phyloP scores from a whole-genome alignment of 75 land plant species.

The Chamaecyparis obtusa region DNA sequence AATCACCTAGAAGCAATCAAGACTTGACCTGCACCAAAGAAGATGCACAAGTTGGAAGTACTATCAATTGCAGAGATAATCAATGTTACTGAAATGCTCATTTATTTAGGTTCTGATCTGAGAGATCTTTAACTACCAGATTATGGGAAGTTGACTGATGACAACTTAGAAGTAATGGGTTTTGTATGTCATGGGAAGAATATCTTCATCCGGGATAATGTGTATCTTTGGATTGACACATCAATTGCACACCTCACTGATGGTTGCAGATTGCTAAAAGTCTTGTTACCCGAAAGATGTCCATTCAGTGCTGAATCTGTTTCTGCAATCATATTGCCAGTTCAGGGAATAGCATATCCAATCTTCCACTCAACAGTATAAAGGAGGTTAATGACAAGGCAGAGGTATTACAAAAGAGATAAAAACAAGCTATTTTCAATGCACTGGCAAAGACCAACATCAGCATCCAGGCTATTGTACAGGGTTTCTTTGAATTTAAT shows the following conservation, averaged over 20 bases:
- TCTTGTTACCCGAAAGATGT: constrained; percentile 22
- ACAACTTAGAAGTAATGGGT: constrained; percentile 43
- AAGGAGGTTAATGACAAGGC: constrained; percentile 28
- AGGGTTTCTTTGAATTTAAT: too few species aligned
- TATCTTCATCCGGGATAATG: constrained; percentile 30
- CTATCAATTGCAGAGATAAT: constrained; percentile 40
- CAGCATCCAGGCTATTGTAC: too few species aligned
- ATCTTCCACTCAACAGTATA: constrained; percentile 55
- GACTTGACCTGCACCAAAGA: constrained; percentile 20
- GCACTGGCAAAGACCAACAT: too few species aligned
- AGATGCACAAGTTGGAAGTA: constrained; percentile 24
- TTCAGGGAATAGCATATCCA: constrained; percentile 38
- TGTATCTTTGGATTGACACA: constrained; percentile 50
- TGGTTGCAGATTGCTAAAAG: constrained; percentile 23
- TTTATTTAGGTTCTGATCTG: constrained; percentile 29
- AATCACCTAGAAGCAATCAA: constrained; percentile 41
- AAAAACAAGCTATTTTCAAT: too few species aligned
- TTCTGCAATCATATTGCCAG: constrained; percentile 64
- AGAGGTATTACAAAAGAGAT: too few species aligned
- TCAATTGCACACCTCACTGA: constrained; percentile 46
- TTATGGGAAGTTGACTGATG: constrained; percentile 5
- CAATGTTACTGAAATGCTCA: constrained; percentile 35
- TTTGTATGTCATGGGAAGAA: constrained; percentile 37
- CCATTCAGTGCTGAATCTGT: constrained; percentile 74
- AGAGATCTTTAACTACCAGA: constrained; percentile 48